A percentile compares a stretch with the other conserved stretches of the same genome.
Conservation (phyloP, 2,329 filamentous ascomycete genomes). For the Penicillium olsonii region DNA sequence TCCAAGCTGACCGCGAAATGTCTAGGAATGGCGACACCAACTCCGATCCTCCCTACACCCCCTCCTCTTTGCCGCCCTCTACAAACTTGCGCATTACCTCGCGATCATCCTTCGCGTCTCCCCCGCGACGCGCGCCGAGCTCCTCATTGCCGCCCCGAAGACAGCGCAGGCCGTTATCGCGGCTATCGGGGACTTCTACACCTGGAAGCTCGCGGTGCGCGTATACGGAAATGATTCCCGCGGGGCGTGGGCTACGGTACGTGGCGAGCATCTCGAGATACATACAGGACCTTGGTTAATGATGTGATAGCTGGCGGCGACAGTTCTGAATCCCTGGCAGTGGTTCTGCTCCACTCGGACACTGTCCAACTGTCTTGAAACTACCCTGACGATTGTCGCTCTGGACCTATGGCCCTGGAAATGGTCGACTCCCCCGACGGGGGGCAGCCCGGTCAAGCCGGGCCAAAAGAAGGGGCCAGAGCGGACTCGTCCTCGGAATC, state of each 20-base stretch:
- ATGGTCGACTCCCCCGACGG: constrained; percentile 52
- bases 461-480: constrained; percentile 12
- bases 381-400: constrained; percentile 78
- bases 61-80: constrained; percentile 76
- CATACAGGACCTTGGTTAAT: constrained; percentile 18
- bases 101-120: constrained; percentile 58
- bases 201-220: constrained; percentile 75
- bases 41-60: constrained; percentile 91
- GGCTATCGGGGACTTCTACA: constrained; percentile 79
- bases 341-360: constrained; percentile 94
- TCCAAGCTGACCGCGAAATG: constrained; percentile 4
- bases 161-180: constrained; percentile 75
- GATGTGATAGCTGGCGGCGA: constrained; percentile 64
- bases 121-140: constrained; percentile 59
- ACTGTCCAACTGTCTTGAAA: constrained; percentile 91
- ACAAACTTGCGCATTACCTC: constrained; percentile 62
- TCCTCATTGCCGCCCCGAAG: constrained; percentile 73
- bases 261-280: constrained; percentile 9
- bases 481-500: constrained; percentile 16
- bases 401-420: constrained; percentile 87
- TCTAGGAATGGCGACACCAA: constrained; percentile 86
- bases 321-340: constrained; percentile 82
- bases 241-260: constrained; percentile 69
- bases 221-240: constrained; percentile 68
- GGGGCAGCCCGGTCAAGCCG: constrained; percentile 29